Base-by-base conservation (phyloP, 2,329 filamentous ascomycete species). In the Diaporthe sp. region DNA sequence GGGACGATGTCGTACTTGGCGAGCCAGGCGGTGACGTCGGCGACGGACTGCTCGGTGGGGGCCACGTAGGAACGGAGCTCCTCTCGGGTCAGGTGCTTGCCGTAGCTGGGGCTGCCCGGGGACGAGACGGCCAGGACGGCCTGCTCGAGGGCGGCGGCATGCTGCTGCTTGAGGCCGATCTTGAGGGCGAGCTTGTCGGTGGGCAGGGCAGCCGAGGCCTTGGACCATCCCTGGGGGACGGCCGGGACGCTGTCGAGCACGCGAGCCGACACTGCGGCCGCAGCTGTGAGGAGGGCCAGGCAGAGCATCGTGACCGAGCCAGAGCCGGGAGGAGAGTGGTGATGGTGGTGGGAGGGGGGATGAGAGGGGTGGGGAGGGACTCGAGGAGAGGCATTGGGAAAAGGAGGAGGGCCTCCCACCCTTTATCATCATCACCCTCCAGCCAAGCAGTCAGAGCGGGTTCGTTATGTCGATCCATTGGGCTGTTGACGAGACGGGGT, bases 101-200 rank as follows among this genome's bases (percentile, higher is more conserved):
- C 92, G 80, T 94, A 94, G 28, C 84, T 85, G 2, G 86, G 82
- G 78, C 92, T 87, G 39, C 85, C 86, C 1, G 92, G 92, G 0
- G 90, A 91, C 0, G 92, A 92, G 42, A 94, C 86, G 57, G 92
- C 88, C 74, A 92, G 85, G 13, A 92, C 86, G 9, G 84, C 87
- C 79, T 90, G 86, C 80, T 93, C 91, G 72, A 94, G 88, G 8
- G 87, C 82, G 3, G 81, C 84, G 51, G 86, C 80, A 60, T 87
- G 87, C 31, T 87, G 86, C 82, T 91, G 86, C 60, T 82, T 82
- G 25, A 90, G 83, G 9, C 87, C 86, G 61, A 91, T 83, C 34
- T 84, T 87, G 70, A 91, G 86, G 4, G 84, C 85, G 71, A 91
- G 82, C 19, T 81, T 75, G 42, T 86, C 86, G 0, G 84, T 81